A percentile compares a stretch with the other conserved stretches of the same genome.
These are phyloP conservation scores for barrel medic (Medicago truncatula) DNA, from an alignment of 306 rosid species.

Conservation along the genomic window MtrunA17r5.0-ANR NC_053044.1:37999501-38000000, in stretches of 20 bases:
- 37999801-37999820: no score
- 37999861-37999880: no score
- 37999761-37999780: no score
- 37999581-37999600: slow-evolving; percentile 84
- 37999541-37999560: neutral
- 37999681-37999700: slow-evolving; percentile 74
- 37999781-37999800: no score
- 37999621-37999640: slow-evolving; percentile 70
- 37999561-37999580: slow-evolving; percentile 90
- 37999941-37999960: no score
- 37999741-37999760: slow-evolving; percentile 54
- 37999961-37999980: slow-evolving; percentile 39
- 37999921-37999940: no score
- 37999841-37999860: no score
- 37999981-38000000: slow-evolving; percentile 46
- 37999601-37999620: slow-evolving; percentile 91
- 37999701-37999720: slow-evolving; percentile 44
- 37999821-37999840: no score
- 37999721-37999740: slow-evolving; percentile 27
- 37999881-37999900: no score
- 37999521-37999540: neutral
- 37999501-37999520: neutral
- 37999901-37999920: no score
- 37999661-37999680: slow-evolving; percentile 89
- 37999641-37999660: slow-evolving; percentile 90